A percentile compares a stretch with the other conserved stretches of the same genome.
Evolutionary conservation across 805 yeast species (phyloP).

Genomic region (Yamadazyma nakazawae): DNA sequence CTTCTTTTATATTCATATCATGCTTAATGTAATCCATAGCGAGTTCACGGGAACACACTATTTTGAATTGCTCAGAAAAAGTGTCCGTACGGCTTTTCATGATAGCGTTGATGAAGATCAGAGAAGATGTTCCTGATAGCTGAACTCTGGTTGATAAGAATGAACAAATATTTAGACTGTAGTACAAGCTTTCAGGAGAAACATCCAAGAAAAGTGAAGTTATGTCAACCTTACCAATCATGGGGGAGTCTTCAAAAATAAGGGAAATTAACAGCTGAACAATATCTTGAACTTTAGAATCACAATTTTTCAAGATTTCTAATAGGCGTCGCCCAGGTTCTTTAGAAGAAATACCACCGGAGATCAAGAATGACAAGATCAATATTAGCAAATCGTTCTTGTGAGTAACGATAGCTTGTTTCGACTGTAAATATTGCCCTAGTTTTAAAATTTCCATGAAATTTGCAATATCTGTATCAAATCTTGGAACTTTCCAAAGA

Average conservation of each 20-base stretch:
- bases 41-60: slow-evolving; percentile 17
- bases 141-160: slow-evolving; percentile 1
- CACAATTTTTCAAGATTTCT: background rate
- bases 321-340: background rate
- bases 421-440: background rate
- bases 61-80: slow-evolving; percentile 24
- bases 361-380: background rate
- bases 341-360: background rate
- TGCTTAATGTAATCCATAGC: slow-evolving; percentile 20
- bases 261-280: background rate
- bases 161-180: slow-evolving; percentile 3
- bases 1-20: slow-evolving; percentile 23
- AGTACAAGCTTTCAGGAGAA: background rate
- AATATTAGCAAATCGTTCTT: background rate
- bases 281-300: background rate
- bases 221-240: background rate
- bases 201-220: background rate
- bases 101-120: background rate
- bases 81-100: slow-evolving; percentile 15
- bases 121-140: background rate
- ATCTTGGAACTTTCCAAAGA: background rate
- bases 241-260: background rate
- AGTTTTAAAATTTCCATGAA: background rate
- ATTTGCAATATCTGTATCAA: background rate
- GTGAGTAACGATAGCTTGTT: background rate